Evolutionary conservation across 1,284 basidiomycete genomes (phyloP).

Genomic region (Puccinia brachypodii): DNA sequence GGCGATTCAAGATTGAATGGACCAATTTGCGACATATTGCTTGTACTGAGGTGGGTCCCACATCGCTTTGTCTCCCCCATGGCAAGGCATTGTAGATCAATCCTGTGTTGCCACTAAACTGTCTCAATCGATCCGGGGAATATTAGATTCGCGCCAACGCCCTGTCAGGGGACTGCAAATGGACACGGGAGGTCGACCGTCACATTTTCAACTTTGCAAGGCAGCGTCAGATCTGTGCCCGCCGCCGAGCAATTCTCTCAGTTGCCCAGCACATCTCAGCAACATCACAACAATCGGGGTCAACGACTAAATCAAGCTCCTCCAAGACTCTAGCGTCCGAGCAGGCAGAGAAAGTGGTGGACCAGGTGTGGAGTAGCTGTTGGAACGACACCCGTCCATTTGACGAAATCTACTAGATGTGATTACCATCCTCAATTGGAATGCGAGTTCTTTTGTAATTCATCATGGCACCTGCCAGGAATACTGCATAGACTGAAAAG

Average conservation of each 20-base stretch:
- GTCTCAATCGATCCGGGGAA: not conserved
- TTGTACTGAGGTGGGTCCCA: constrained; percentile 30
- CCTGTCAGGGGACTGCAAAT: constrained; percentile 45
- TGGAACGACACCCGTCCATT: constrained; percentile 48
- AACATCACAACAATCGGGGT: not conserved
- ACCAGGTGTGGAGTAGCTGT: constrained; percentile 47
- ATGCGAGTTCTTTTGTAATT: not conserved
- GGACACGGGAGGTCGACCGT: constrained; percentile 43
- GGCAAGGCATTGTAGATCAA: not conserved
- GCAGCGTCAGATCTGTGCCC: constrained; percentile 45
- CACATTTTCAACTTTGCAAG: constrained; percentile 40
- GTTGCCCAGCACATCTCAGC: constrained; percentile 23
- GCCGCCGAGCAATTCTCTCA: constrained; percentile 34
- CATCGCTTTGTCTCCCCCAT: not conserved
- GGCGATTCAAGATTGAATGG: constrained; percentile 45
- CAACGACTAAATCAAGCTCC: constrained; percentile 1
- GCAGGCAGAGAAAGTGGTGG: constrained; percentile 27
- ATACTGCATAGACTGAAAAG: not conserved
- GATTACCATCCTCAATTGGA: not conserved
- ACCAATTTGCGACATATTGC: constrained; percentile 38
- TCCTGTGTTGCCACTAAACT: not conserved
- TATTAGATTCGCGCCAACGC: constrained; percentile 45
- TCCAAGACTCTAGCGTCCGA: not conserved
- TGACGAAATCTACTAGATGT: constrained; percentile 44
- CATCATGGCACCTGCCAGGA: no score